These are phyloP conservation scores for Schizochytrium sp. DNA, from an alignment of 108 stramenopile species.

Conservation along the genomic window DNA sequence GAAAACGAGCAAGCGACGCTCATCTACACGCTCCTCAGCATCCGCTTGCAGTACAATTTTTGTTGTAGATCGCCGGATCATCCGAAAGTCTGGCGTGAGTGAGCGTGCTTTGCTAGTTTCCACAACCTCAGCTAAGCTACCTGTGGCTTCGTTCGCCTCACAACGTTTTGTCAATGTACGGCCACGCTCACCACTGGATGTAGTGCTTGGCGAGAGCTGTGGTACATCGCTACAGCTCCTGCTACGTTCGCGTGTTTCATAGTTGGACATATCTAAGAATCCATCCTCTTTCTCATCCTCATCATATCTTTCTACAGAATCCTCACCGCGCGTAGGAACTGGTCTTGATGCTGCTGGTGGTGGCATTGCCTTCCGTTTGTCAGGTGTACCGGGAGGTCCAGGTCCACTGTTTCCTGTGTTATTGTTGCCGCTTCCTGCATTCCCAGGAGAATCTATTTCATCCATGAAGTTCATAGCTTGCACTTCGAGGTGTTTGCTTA, in stretches of 20 bases:
- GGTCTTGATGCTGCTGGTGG: no score
- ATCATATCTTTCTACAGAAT: not conserved
- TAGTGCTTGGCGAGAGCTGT: not conserved
- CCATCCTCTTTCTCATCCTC: not conserved
- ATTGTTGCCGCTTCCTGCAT: not conserved
- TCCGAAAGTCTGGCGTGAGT: conserved; percentile 19
- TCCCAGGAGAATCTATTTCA: not conserved
- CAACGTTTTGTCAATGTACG: not conserved
- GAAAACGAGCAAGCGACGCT: conserved; percentile 32
- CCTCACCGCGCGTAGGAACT: not conserved
- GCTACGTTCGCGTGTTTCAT: not conserved
- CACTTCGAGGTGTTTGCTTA: conserved; percentile 23
- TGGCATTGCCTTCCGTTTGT: no score
- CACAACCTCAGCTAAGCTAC: not conserved
- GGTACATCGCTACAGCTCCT: not conserved
- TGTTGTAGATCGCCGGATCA: not conserved
- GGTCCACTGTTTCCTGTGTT: no score
- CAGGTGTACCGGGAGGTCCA: no score
- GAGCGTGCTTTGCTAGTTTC: not conserved
- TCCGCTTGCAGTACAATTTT: not conserved
- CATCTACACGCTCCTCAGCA: conserved; percentile 36
- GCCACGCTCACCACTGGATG: not conserved
- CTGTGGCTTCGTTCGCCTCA: not conserved
- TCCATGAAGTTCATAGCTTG: conserved; percentile 50
- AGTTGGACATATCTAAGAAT: not conserved